Percentiles rank a stretch among this genome's conserved stretches.
These are phyloP conservation scores for Gymnopus androsaceus DNA, from an alignment of 1,284 basidiomycete genomes.

Conservation along the genomic window DNA sequence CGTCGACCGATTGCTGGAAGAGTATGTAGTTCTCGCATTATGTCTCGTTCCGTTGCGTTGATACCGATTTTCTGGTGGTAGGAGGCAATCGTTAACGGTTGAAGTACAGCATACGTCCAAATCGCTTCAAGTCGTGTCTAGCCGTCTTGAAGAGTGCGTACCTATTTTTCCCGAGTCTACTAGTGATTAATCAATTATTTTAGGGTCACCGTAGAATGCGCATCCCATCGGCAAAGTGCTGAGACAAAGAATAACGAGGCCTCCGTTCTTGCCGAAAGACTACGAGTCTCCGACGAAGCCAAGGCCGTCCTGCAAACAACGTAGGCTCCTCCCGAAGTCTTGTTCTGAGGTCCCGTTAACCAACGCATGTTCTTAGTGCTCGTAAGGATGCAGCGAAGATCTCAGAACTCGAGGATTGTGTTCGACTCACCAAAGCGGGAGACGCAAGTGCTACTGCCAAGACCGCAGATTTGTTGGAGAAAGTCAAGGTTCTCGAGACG, in stretches of 20 bases:
- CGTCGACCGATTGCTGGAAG: neutral
- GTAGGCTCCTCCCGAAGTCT: conserved; percentile 7
- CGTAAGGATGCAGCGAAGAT: conserved; percentile 6
- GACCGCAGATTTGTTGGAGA: conserved; percentile 7
- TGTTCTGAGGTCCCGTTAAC: neutral
- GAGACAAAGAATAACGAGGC: conserved; percentile 11
- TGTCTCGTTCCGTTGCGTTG: neutral
- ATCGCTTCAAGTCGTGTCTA: neutral
- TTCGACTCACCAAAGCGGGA: conserved; percentile 1
- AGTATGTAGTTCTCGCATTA: conserved; percentile 3
- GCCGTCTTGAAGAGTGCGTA: neutral
- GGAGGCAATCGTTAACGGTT: conserved; percentile 5
- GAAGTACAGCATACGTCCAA: neutral
- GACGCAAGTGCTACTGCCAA: conserved; percentile 5
- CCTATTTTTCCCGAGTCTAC: neutral
- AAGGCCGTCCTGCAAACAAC: neutral
- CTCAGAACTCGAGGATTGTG: conserved; percentile 8
- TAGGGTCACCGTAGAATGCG: conserved; percentile 4
- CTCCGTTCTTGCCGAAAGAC: conserved; percentile 1
- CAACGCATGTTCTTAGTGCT: neutral
- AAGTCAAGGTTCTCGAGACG: conserved; percentile 7
- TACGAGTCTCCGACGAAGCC: conserved; percentile 3
- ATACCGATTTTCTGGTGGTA: neutral
- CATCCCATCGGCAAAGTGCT: neutral
- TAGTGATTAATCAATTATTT: neutral